phyloP scores from a whole-genome alignment of 2,329 filamentous ascomycete genomes.

The Sporothrix phasma region DNA sequence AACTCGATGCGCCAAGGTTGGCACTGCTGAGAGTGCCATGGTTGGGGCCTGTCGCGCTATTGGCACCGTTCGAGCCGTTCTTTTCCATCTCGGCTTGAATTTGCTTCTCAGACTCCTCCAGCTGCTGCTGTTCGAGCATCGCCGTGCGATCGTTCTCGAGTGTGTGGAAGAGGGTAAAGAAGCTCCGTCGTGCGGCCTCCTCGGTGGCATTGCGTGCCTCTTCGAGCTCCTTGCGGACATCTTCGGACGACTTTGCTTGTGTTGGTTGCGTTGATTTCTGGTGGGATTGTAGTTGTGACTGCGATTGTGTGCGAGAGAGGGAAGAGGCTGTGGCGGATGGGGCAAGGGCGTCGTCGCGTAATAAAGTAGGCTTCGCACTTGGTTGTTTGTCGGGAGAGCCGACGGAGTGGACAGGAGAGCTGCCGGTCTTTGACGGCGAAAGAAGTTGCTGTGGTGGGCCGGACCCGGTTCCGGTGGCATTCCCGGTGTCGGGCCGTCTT shows the following conservation, averaged over 20 bases:
- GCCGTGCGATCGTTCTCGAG: slow-evolving; percentile 90
- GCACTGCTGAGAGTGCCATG: slow-evolving; percentile 87
- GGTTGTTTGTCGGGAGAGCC: slow-evolving; percentile 49
- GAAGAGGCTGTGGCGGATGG: neutral
- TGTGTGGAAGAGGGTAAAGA: slow-evolving; percentile 90
- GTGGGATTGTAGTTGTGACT: slow-evolving; percentile 15
- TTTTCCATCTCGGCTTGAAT: slow-evolving; percentile 90
- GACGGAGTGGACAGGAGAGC: slow-evolving; percentile 53
- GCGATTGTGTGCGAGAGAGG: slow-evolving; percentile 12
- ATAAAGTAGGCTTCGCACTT: slow-evolving; percentile 35
- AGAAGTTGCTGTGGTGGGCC: slow-evolving; percentile 49
- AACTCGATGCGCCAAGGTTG: slow-evolving; percentile 88
- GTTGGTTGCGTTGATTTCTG: slow-evolving; percentile 25
- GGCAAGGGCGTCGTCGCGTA: slow-evolving; percentile 34
- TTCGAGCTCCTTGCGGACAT: slow-evolving; percentile 86
- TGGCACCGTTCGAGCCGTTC: slow-evolving; percentile 31
- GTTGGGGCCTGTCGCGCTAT: slow-evolving; percentile 42
- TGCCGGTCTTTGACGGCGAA: slow-evolving; percentile 61
- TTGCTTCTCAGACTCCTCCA: slow-evolving; percentile 93
- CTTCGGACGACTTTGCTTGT: slow-evolving; percentile 59
- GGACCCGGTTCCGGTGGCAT: slow-evolving; percentile 24
- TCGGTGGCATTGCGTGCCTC: slow-evolving; percentile 86
- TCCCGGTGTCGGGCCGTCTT: slow-evolving; percentile 26
- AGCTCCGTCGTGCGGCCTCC: slow-evolving; percentile 79
- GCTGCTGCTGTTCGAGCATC: slow-evolving; percentile 93